Conservation (phyloP, 805 yeast genomes). For the Ogataea paraovalis region DNA sequence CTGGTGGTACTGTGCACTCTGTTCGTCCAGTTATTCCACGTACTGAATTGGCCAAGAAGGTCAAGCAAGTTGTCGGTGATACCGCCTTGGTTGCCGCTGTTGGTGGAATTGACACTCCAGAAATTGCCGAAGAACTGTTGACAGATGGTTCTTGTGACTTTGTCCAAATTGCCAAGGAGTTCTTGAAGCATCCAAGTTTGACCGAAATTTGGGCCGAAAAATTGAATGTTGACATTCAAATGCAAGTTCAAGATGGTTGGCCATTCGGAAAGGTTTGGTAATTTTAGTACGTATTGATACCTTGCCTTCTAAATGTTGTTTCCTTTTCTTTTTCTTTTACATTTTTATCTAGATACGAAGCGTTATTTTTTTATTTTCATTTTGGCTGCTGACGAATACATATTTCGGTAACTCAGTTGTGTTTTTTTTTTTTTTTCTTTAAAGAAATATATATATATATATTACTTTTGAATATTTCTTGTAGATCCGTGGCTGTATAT, state of each 20-base stretch:
- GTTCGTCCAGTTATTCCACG: slow-evolving; percentile 34
- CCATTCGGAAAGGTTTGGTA: slow-evolving; percentile 14
- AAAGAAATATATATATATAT: too few species aligned
- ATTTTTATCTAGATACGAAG: too few species aligned
- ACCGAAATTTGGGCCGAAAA: slow-evolving; percentile 49
- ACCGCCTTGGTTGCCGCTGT: slow-evolving; percentile 42
- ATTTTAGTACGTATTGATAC: too few species aligned
- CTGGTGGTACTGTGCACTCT: slow-evolving; percentile 43
- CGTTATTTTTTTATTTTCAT: too few species aligned
- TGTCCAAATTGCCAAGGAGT: slow-evolving; percentile 41
- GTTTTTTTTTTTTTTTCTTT: too few species aligned
- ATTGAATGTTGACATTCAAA: slow-evolving; percentile 33
- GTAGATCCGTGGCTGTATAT: too few species aligned
- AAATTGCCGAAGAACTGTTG: slow-evolving; percentile 36
- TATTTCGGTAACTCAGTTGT: too few species aligned
- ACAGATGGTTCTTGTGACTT: slow-evolving; percentile 44
- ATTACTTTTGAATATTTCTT: too few species aligned
- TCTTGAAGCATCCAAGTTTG: slow-evolving; percentile 47
- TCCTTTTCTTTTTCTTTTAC: too few species aligned
- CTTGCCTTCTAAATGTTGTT: too few species aligned
- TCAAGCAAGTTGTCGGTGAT: slow-evolving; percentile 44
- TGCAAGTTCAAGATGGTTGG: slow-evolving; percentile 19
- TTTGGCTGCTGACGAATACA: too few species aligned
- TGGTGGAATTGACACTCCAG: slow-evolving; percentile 38
- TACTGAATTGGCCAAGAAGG: slow-evolving; percentile 35